phyloP scores from a whole-genome alignment of 441 rosid genomes.

The Bocquillonia castaneifolia region DNA sequence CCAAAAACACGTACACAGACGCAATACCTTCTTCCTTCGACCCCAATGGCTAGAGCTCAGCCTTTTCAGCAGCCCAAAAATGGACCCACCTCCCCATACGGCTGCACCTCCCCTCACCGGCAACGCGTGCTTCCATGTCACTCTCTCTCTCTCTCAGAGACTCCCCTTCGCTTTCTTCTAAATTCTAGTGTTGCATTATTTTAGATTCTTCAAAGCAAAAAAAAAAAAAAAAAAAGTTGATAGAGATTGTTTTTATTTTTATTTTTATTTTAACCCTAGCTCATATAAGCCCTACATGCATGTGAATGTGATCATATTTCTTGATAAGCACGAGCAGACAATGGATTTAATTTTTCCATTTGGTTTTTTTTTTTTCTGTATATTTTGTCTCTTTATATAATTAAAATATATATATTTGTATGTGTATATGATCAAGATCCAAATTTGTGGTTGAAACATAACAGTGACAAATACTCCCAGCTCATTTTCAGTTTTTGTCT shows the following conservation, averaged over 20 bases:
- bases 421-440: slow-evolving; percentile 11
- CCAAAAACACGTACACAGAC: slow-evolving; percentile 16
- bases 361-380: background rate
- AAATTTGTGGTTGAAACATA: slow-evolving; percentile 20
- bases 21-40: background rate
- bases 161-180: slow-evolving; percentile 16
- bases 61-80: slow-evolving; percentile 30
- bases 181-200: slow-evolving; percentile 22
- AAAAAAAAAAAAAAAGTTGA: background rate
- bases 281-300: slow-evolving; percentile 39
- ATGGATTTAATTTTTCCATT: slow-evolving; percentile 15
- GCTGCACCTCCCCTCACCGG: slow-evolving; percentile 71
- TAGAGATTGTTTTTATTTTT: background rate
- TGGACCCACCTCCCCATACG: slow-evolving; percentile 78
- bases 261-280: too few relatives aligned
- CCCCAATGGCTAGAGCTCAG: slow-evolving; percentile 21
- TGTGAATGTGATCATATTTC: slow-evolving; percentile 28
- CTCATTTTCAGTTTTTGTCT: background rate
- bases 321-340: slow-evolving; percentile 34
- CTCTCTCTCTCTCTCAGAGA: slow-evolving; percentile 26
- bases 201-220: slow-evolving; percentile 17
- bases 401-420: background rate
- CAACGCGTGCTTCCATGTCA: slow-evolving; percentile 83
- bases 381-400: slow-evolving; percentile 5
- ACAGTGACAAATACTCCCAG: slow-evolving; percentile 24